Percentiles rank a stretch among this genome's conserved stretches.
Evolutionary conservation across 331 rosid genomes (phyloP).

Genomic region (Acacia concinna): DNA sequence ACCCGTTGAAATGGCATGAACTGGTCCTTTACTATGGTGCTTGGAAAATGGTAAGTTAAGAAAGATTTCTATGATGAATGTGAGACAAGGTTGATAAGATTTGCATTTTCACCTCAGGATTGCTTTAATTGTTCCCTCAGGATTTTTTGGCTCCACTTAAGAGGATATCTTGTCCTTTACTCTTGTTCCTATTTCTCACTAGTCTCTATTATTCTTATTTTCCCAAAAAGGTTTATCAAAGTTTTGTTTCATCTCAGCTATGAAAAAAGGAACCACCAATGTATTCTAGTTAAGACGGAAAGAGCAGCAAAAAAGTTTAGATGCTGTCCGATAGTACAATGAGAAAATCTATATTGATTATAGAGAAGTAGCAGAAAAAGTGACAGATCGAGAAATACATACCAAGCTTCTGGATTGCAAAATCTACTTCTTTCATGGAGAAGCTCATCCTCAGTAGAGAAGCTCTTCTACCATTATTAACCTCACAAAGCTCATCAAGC

Average conservation of each 20-base stretch:
- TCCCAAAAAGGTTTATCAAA: background rate
- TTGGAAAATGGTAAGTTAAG: background rate
- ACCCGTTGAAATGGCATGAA: background rate
- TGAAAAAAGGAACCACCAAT: conserved; percentile 7
- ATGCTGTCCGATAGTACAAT: background rate
- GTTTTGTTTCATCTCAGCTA: background rate
- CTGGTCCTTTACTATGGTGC: background rate
- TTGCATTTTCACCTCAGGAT: background rate
- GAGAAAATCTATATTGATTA: conserved; percentile 6
- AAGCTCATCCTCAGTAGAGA: conserved; percentile 82
- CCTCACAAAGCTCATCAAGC: conserved; percentile 48
- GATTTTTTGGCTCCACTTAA: background rate
- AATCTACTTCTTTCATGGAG: conserved; percentile 65
- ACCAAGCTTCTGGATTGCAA: conserved; percentile 81
- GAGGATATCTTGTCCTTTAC: background rate
- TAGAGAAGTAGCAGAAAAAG: conserved; percentile 2
- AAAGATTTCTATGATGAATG: background rate
- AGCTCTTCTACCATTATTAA: conserved; percentile 51
- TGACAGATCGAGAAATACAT: conserved; percentile 31
- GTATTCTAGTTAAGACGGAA: conserved; percentile 12
- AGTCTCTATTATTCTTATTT: background rate
- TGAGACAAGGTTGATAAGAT: background rate
- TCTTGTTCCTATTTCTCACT: background rate
- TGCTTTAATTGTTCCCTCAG: background rate
- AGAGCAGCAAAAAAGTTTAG: background rate